Conservation (phyloP, 2,329 filamentous ascomycete species). For the Cladosporium sp. region DNA sequence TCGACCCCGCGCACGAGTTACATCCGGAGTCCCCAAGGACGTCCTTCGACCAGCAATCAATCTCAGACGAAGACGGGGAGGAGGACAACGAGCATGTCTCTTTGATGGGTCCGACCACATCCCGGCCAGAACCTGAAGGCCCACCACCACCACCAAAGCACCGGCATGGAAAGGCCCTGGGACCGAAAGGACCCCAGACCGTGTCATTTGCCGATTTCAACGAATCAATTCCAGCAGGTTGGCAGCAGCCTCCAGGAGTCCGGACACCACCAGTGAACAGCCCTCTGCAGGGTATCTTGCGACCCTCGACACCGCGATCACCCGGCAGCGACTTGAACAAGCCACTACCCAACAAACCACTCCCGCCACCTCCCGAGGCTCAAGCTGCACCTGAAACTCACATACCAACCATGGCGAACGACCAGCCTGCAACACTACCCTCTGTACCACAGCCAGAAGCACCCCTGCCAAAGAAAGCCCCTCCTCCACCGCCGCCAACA, state of each 20-base stretch:
- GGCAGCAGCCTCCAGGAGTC: conserved; percentile 21
- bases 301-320: conserved; percentile 38
- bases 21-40: conserved; percentile 55
- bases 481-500: conserved; percentile 46
- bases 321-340: conserved; percentile 58
- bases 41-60: conserved; percentile 49
- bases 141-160: conserved; percentile 72
- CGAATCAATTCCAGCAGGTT: conserved; percentile 30
- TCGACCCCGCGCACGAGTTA: conserved; percentile 48
- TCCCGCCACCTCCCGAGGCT: conserved; percentile 52
- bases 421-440: not conserved
- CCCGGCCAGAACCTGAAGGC: conserved; percentile 49
- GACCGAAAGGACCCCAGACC: conserved; percentile 42
- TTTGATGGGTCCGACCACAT: conserved; percentile 38
- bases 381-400: conserved; percentile 14
- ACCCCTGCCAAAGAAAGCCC: conserved; percentile 52
- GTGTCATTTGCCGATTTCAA: conserved; percentile 38
- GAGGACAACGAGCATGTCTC: conserved; percentile 42
- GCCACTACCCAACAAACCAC: conserved; percentile 61
- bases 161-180: conserved; percentile 70
- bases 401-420: not conserved
- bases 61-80: conserved; percentile 25
- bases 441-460: not conserved
- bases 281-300: conserved; percentile 26
- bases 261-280: conserved; percentile 24